Evolutionary conservation across 1,284 basidiomycete genomes (phyloP), one percentile per base, ranked within the genome.

Genomic region (Phenoliferia sp.): DNA sequence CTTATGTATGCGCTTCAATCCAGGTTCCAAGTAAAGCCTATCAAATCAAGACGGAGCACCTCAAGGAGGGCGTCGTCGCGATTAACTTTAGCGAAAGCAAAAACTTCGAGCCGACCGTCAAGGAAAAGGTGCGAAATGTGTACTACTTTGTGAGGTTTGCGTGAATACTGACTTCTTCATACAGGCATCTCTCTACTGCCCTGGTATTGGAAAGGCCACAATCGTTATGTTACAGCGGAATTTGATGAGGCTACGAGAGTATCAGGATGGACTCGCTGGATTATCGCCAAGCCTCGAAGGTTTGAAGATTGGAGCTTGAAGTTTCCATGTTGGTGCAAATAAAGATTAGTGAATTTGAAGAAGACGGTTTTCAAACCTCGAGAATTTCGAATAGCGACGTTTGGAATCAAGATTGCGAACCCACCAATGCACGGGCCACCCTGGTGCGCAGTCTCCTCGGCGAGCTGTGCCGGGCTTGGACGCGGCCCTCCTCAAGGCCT

Each of bases 21-120:
- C 55, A 73, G 71, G 72, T 81, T n/a, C 94, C 94, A 2, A 88
- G 83, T 74, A 82, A 88, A n/a, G 81, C 82, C 17, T 99, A 95
- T 83, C 98, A 97, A 78, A 83, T 99, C 65, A 87, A 89, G 72
- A 98, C 94, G 3, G 86, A 85, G 61, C 88, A 85, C 84, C 83
- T 99, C 74, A 95, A 95, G 81, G 90, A 94, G 73, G 95, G 94
- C 3, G 94, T 93, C 72, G 82, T 95, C 1, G 94, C 92, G 75
- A 82, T 98, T 69, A 98, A 98, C 77, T 91, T 99, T 59, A 89
- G 92, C 32, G 88, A 90, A 4, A 94, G 96, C 77, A 98, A 95
- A 83, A 99, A 99, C 80, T 99, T 98, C 77, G 92, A 96, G 78
- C 86, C 86, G 69, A 89, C 96, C 77, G 89, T 98, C 26, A 85